These are phyloP conservation scores for Chrysoporthe deuterocubensis DNA, from an alignment of 2,329 filamentous ascomycete genomes.

Conservation along the genomic window DNA sequence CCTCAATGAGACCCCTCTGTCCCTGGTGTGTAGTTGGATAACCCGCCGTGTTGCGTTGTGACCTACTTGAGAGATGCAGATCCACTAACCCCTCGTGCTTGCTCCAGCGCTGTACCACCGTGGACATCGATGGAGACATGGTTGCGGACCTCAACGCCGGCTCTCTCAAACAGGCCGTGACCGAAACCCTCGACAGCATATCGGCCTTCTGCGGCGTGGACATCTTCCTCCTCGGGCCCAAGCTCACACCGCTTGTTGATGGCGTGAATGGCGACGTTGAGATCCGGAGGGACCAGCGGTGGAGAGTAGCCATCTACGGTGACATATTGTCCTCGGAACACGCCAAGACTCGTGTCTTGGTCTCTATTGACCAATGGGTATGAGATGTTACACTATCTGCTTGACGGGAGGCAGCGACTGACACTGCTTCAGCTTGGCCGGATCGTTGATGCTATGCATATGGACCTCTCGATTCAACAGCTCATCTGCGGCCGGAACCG, in stretches of 20 bases:
- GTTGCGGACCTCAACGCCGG: slow-evolving; percentile 75
- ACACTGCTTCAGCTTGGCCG: slow-evolving; percentile 64
- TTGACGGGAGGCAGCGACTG: slow-evolving; percentile 34
- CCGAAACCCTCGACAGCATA: slow-evolving; percentile 84
- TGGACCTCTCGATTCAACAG: slow-evolving; percentile 88
- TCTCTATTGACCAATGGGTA: slow-evolving; percentile 96
- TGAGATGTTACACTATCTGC: slow-evolving; percentile 35
- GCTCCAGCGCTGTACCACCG: slow-evolving; percentile 81
- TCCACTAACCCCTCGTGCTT: slow-evolving; percentile 21
- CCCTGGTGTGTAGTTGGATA: slow-evolving; percentile 69
- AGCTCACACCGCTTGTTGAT: slow-evolving; percentile 77
- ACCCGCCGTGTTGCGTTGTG: slow-evolving; percentile 27
- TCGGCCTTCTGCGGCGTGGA: slow-evolving; percentile 91
- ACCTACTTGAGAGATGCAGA: slow-evolving; percentile 36
- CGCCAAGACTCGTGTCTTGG: slow-evolving; percentile 92
- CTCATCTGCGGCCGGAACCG: slow-evolving; percentile 90
- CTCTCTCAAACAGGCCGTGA: slow-evolving; percentile 74
- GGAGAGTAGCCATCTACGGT: slow-evolving; percentile 91
- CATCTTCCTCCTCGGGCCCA: slow-evolving; percentile 93
- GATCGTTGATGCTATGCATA: slow-evolving; percentile 76
- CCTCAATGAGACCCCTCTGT: slow-evolving; percentile 88
- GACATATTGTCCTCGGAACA: slow-evolving; percentile 95
- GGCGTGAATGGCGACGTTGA: slow-evolving; percentile 77
- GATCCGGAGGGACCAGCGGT: slow-evolving; percentile 85
- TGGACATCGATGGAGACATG: slow-evolving; percentile 90